phyloP scores from a whole-genome alignment of 148 eudicot genomes.

The Rhododendron williamsianum region DNA sequence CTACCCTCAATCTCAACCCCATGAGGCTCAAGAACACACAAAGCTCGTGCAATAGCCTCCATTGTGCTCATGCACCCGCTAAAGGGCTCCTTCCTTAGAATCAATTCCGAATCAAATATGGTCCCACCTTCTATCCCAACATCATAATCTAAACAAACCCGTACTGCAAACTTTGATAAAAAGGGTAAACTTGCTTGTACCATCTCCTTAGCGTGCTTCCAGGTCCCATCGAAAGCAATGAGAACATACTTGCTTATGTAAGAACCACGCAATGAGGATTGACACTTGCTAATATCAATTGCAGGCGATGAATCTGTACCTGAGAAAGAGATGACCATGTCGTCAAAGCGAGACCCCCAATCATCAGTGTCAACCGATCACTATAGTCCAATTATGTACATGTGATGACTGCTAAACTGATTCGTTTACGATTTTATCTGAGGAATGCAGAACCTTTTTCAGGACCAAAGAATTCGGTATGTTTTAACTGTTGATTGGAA shows the following conservation, averaged over 20 bases:
- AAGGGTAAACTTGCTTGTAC: constrained; percentile 85
- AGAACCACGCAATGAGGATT: constrained; percentile 26
- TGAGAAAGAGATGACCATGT: constrained; percentile 14
- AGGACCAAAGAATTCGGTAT: neutral
- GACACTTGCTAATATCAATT: constrained; percentile 41
- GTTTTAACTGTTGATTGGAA: neutral
- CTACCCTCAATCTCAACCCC: constrained; percentile 61
- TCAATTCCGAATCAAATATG: constrained; percentile 74
- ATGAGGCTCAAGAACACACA: constrained; percentile 69
- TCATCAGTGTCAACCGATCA: neutral
- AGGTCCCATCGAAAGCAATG: constrained; percentile 91
- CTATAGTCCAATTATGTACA: neutral
- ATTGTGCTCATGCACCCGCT: constrained; percentile 94
- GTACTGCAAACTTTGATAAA: constrained; percentile 65
- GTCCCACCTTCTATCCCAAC: constrained; percentile 56
- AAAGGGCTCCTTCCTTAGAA: constrained; percentile 84
- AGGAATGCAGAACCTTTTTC: neutral
- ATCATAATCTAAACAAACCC: constrained; percentile 65
- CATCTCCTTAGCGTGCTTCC: constrained; percentile 99
- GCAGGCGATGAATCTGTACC: constrained; percentile 59
- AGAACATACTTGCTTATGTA: constrained; percentile 28
- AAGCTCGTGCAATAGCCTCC: constrained; percentile 90
- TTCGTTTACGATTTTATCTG: neutral
- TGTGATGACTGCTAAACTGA: neutral
- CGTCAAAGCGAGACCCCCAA: neutral